Evolutionary conservation across 2,329 filamentous ascomycete species (phyloP), one percentile per base, ranked within the genome.

Genomic region (Sordariomycetes sp.): DNA sequence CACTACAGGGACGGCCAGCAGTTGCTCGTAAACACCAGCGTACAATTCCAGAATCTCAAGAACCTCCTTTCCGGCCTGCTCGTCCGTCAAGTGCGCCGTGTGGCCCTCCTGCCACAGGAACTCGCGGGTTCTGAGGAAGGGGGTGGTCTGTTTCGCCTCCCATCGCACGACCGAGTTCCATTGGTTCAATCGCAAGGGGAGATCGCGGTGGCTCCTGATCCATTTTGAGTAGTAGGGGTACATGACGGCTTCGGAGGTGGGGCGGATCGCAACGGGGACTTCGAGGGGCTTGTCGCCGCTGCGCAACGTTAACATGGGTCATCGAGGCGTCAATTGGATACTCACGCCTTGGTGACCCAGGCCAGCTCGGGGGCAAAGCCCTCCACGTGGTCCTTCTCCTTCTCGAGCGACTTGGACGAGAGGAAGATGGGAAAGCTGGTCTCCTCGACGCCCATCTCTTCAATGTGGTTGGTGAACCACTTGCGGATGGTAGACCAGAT

Each of bases 51-150:
- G 75, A 45, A 98, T 98, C 61, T 95, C 74, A 39, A 92, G 64
- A 8, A 96, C 92, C 57, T 98, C 93, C 52, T 83, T 71, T 32
- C 77, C 81, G 29, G 92, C 90, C 42, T 77, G 72, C 46, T 83
- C 71, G 58, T 94, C 79, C 1, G 84, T 94, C 50, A 96, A 61
- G 60, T 95, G 88, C 28, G 92, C 92, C 21, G 72, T 76, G 64
- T 95, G 92, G 17, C 88, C 88, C 64, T 98, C 92, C 59, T 98
- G 92, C 92, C 92, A 98, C 45, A 96, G 64, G 61, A 98, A 98
- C 59, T 98, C 92, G 57, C 93, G 73, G 30, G 90, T 90, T 48
- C 90, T 74, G 38, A 98, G 72, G 68, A 96, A 96, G 25, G 76
- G 76, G n/a, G 75, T 80, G 17, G 75, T 79, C 58, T 94, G 86